Conservation (phyloP, 1,139 yeast species). For the Keqinozyma sinolaborantium region DNA sequence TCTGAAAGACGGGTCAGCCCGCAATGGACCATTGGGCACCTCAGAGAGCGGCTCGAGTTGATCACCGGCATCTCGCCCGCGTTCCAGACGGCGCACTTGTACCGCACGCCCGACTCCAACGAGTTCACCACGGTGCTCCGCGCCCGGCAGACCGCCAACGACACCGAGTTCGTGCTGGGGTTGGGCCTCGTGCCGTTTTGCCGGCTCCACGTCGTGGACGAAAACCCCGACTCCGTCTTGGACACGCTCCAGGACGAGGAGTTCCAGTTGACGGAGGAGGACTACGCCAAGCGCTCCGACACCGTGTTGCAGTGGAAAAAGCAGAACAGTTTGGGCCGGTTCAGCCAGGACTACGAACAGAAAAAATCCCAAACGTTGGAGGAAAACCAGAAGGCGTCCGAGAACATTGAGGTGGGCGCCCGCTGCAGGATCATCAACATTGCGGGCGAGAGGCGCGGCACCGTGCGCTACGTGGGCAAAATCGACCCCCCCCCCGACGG, state of each 20-base stretch:
- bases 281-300: constrained; percentile 57
- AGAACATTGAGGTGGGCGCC: constrained; percentile 25
- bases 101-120: constrained; percentile 14
- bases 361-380: constrained; percentile 15
- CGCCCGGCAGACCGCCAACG: constrained; percentile 14
- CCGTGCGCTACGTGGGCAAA: constrained; percentile 62
- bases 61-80: constrained; percentile 77
- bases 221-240: constrained; percentile 48
- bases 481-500: constrained; percentile 55
- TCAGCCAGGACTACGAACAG: constrained; percentile 50
- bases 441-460: constrained; percentile 63
- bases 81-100: constrained; percentile 48
- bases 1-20: constrained; percentile 70
- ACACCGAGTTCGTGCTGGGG: constrained; percentile 12
- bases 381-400: constrained; percentile 15
- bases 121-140: constrained; percentile 5
- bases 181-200: constrained; percentile 32
- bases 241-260: constrained; percentile 29
- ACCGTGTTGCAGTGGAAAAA: constrained; percentile 79
- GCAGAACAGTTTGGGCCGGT: constrained; percentile 64
- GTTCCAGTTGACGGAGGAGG: constrained; percentile 61
- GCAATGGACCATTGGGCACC: constrained; percentile 55
- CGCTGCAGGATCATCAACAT: constrained; percentile 42
- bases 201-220: constrained; percentile 53
- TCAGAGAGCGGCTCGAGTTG: constrained; percentile 59